Base-by-base conservation (phyloP, 305 asterid genomes). In the Salvia sclarea region DNA sequence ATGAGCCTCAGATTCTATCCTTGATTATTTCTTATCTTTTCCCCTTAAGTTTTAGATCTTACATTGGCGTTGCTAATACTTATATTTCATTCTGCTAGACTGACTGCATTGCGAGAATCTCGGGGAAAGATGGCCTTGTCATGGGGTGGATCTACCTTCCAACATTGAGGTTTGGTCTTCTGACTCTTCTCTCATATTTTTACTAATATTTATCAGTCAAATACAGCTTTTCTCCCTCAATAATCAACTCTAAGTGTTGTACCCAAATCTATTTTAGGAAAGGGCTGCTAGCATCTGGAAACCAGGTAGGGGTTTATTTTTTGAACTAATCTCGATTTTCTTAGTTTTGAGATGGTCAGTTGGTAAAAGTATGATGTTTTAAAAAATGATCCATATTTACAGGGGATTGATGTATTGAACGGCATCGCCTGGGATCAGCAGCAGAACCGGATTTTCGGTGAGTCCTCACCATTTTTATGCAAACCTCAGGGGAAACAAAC, bases 91-190 rank as follows among this genome's bases (percentile, higher is more conserved):
- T 75, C 16, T 77, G 70, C 57, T 85, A 91, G 99, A 89, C 95
- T 40, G 97, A 89, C 73, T 94, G 99, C 88, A 89, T 91, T 56
- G 98, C 96, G 50, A 89, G 97, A 82, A 79, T 91, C 61, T 94
- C 96, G 54, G 72, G 76, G 30, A 74, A 76, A 70, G 87, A 85
- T 67, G 98, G 93, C 40, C 69, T 14, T 30, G 86, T 94, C 40
- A 64, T 83, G 44, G 96, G 96, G 61, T 94, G 99, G 99, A 81
- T 91, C 75, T 88, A 88, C 82, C 91, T 89, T 55, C 95, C 85
- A 37, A 62, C 76, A 54, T 78, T 94, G 41, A 89, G 99, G 97
- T 93, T 53, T 66, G 57, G 7, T 64, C 38, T 76, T 59, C 64
- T 54, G 43, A 31, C 64, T 28, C 14, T 43, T 54, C 35, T 38